Evolutionary conservation across 768 basidiomycete species (phyloP).

Genomic region (Cystoderma amianthinum): DNA sequence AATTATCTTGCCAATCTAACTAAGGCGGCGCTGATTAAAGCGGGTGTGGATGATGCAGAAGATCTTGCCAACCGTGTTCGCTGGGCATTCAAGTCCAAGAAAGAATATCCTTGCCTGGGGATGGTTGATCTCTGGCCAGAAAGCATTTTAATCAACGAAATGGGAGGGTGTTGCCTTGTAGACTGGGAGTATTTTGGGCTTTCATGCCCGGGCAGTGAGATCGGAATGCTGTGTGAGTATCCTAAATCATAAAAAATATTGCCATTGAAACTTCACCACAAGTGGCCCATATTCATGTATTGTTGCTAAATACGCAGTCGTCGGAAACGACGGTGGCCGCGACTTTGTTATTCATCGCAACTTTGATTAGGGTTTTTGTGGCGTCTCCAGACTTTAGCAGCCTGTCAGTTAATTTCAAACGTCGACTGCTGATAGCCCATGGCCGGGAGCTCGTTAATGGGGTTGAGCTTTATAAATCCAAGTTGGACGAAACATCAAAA

Average conservation of each 20-base stretch:
- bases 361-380: constrained; percentile 11
- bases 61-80: constrained; percentile 7
- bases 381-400: neutral
- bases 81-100: constrained; percentile 5
- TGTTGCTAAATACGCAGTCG: constrained; percentile 10
- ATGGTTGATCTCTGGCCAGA: constrained; percentile 27
- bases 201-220: constrained; percentile 18
- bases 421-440: constrained; percentile 15
- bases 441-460: constrained; percentile 21
- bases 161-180: constrained; percentile 15
- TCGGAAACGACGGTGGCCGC: constrained; percentile 5
- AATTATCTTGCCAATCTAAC: constrained; percentile 10
- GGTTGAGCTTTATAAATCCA: constrained; percentile 11
- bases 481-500: constrained; percentile 12
- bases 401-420: constrained; percentile 11
- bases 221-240: constrained; percentile 24
- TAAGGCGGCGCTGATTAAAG: constrained; percentile 3
- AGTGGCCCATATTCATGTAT: constrained; percentile 24
- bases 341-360: constrained; percentile 11
- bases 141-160: constrained; percentile 17
- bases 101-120: constrained; percentile 14
- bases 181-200: constrained; percentile 27
- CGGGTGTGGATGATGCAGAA: constrained; percentile 9
- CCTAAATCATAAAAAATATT: neutral
- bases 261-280: neutral